Evolutionary conservation across 495 filamentous ascomycete species (phyloP).

Genomic region (Neurospora sp.): DNA sequence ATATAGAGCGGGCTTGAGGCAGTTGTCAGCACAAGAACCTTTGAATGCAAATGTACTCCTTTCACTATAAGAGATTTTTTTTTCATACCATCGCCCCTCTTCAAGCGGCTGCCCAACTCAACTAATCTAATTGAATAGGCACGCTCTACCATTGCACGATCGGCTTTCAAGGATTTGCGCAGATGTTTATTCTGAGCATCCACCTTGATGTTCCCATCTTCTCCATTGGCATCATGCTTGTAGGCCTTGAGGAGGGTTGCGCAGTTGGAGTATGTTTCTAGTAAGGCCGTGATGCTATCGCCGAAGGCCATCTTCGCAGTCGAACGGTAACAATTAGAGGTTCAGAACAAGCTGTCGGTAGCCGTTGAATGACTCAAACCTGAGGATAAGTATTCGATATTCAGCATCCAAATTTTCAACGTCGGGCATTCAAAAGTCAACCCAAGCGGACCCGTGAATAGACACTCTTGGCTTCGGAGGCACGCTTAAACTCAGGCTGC

Average conservation of each 20-base stretch:
- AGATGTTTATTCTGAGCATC: conserved; percentile 26
- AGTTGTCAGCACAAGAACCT: conserved; percentile 1
- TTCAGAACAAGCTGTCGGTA: not conserved
- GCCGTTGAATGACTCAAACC: not conserved
- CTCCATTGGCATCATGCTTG: conserved; percentile 3
- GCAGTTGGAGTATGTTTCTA: conserved; percentile 29
- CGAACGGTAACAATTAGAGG: not conserved
- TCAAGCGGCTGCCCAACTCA: conserved; percentile 15
- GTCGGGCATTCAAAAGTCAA: not conserved
- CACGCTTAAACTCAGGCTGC: not conserved
- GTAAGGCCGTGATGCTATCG: conserved; percentile 18
- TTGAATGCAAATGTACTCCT: not conserved
- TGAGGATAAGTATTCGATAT: not conserved
- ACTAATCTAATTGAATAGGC: conserved; percentile 19
- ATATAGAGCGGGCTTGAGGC: conserved; percentile 17
- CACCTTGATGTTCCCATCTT: conserved; percentile 15
- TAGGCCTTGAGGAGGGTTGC: conserved; percentile 23
- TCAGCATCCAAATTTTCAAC: not conserved
- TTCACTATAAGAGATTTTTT: not conserved
- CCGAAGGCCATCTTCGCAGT: conserved; percentile 17
- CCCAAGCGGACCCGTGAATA: not conserved
- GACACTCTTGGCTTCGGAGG: not conserved
- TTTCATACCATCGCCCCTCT: conserved; percentile 24
- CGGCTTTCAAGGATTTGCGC: conserved; percentile 19
- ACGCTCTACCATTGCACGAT: conserved; percentile 20